These are phyloP conservation scores for Boletus reticuloceps DNA, from an alignment of 768 basidiomycete genomes.

Conservation along the genomic window DNA sequence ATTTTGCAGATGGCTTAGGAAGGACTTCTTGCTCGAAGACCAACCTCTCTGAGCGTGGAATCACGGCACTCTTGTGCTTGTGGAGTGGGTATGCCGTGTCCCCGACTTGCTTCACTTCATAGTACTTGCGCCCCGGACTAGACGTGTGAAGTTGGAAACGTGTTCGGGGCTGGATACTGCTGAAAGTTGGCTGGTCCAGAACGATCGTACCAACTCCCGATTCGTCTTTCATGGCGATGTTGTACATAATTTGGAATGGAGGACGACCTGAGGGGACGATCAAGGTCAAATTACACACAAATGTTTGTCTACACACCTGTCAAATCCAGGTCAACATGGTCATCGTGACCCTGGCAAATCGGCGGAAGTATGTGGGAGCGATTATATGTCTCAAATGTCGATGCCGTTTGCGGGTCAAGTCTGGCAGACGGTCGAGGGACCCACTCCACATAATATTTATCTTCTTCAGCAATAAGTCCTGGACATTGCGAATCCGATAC, in stretches of 20 bases:
- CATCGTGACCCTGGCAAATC: slow-evolving; percentile 79
- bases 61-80: slow-evolving; percentile 57
- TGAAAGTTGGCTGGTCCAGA: slow-evolving; percentile 76
- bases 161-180: slow-evolving; percentile 77
- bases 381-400: slow-evolving; percentile 60
- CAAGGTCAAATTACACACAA: not conserved
- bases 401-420: slow-evolving; percentile 57
- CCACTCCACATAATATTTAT: slow-evolving; percentile 72
- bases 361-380: slow-evolving; percentile 72
- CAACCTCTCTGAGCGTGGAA: slow-evolving; percentile 66
- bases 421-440: slow-evolving; percentile 74
- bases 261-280: slow-evolving; percentile 57
- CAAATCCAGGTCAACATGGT: slow-evolving; percentile 82
- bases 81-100: slow-evolving; percentile 82
- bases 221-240: slow-evolving; percentile 69
- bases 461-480: slow-evolving; percentile 57
- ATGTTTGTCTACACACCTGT: slow-evolving; percentile 46
- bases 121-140: slow-evolving; percentile 77
- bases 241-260: slow-evolving; percentile 94
- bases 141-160: slow-evolving; percentile 81
- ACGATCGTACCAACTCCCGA: slow-evolving; percentile 68
- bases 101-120: slow-evolving; percentile 86
- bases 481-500: slow-evolving; percentile 85
- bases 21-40: slow-evolving; percentile 86
- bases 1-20: slow-evolving; percentile 75